phyloP scores from a whole-genome alignment of 2,329 filamentous ascomycete genomes.

The Calonectria naviculata region DNA sequence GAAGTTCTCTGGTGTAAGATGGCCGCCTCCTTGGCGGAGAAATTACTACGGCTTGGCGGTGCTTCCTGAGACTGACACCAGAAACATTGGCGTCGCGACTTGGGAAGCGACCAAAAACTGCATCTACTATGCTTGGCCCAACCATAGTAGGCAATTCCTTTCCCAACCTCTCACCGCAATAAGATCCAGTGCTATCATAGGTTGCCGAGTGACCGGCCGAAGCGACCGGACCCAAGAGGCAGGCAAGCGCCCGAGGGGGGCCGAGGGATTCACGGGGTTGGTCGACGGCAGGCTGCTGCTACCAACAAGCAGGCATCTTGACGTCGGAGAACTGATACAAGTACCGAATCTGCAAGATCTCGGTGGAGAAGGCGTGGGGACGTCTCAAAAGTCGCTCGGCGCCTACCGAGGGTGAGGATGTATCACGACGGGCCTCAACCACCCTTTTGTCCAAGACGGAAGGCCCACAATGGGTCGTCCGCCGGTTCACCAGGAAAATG shows the following conservation, averaged over 20 bases:
- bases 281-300: slow-evolving; percentile 12
- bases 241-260: not conserved
- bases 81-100: slow-evolving; percentile 4
- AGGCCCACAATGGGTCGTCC: not conserved
- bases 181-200: not conserved
- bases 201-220: not conserved
- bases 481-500: not conserved
- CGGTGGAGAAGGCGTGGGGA: slow-evolving; percentile 12
- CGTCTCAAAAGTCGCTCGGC: slow-evolving; percentile 12
- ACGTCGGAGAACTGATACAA: slow-evolving; percentile 32
- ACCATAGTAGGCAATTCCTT: not conserved
- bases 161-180: not conserved
- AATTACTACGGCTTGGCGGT: not conserved
- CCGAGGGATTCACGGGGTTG: not conserved
- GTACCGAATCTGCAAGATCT: slow-evolving; percentile 29
- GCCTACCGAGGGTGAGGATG: slow-evolving; percentile 17
- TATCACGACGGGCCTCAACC: slow-evolving; percentile 7
- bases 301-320: slow-evolving; percentile 14
- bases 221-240: not conserved
- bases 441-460: not conserved
- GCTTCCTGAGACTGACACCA: not conserved
- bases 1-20: slow-evolving; percentile 21
- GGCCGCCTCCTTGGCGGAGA: not conserved
- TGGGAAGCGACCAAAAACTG: not conserved
- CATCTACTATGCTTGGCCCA: not conserved